phyloP scores from a whole-genome alignment of 106 monocot species.

The Platanthera zijinensis region DNA sequence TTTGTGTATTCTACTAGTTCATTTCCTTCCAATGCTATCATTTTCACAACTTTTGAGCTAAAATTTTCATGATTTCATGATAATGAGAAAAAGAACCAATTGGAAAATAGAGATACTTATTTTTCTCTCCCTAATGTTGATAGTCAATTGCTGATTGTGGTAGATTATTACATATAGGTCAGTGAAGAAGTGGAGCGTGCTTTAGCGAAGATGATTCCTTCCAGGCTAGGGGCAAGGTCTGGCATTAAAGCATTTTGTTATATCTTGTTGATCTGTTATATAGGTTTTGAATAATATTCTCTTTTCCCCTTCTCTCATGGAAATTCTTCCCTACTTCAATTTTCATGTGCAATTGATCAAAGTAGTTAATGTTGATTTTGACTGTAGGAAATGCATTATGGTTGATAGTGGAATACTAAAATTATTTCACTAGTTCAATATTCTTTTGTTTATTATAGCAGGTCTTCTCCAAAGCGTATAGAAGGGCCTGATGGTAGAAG shows the following conservation, averaged over 20 bases:
- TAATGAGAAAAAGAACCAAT: too few relatives aligned
- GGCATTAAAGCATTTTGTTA: background rate
- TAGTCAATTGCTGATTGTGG: background rate
- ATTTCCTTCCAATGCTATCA: too few relatives aligned
- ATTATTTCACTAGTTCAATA: background rate
- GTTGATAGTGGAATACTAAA: background rate
- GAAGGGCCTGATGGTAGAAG: slow-evolving; percentile 40
- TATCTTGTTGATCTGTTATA: too few relatives aligned
- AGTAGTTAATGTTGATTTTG: background rate
- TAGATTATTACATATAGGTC: slow-evolving; percentile 23
- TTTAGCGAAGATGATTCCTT: slow-evolving; percentile 40
- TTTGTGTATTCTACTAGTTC: too few relatives aligned
- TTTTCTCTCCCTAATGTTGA: background rate
- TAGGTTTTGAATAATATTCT: too few relatives aligned
- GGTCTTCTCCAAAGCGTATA: slow-evolving; percentile 29
- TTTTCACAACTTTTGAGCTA: too few relatives aligned
- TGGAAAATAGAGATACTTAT: background rate
- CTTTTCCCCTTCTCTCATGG: too few relatives aligned
- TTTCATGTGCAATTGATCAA: background rate
- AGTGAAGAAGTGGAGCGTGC: slow-evolving; percentile 82
- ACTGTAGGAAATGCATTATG: too few relatives aligned
- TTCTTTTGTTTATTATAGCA: background rate
- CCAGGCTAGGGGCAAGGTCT: slow-evolving; percentile 44
- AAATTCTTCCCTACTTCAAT: too few relatives aligned
- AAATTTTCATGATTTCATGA: too few relatives aligned